Base-by-base conservation (phyloP, 148 eudicot species). In the Euryodendron excelsum region DNA sequence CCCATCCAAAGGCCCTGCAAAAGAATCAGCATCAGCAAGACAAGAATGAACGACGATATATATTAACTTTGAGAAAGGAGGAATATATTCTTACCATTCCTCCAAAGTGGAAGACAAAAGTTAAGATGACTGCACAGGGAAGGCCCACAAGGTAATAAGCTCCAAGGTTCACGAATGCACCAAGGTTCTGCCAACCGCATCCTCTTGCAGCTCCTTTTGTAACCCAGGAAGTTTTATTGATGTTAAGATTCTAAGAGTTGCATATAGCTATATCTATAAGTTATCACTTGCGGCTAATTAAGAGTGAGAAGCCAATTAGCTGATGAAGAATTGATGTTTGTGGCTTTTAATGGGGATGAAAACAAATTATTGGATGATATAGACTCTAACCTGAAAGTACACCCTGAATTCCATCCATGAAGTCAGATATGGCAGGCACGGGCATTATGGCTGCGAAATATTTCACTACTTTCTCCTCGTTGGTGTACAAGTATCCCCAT, bases 381-480 rank as follows among this genome's bases (percentile, higher is more conserved):
- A 39, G 44, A 36, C 15, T 53, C 63, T 74, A 53, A 82, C 85
- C 85, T 60, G 85, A 82, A 2, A 82, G 78, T 20, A 74, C 78
- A 21, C 74, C 80, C 28, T 79, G 82, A 11, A 83, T 75, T 61
- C 85, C 85, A 70, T 83, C 85, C 77, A 79, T 75, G 74, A 83
- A 67, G 31, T 79, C 75, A 13, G 82, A 83, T 36, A 75, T 30
- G 34, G 76, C 85, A 17, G 79, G 82, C 25, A 83, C 80, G 8
- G 80, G 79, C 75, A 83, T 79, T n/a, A 83, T 45, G 1, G 72
- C 47, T 27, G 85, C 76, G 3, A 79, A 17, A 15, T 41, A 83
- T 55, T 69, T 83, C 21, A 83, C 80, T 27, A 83, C 77, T 75
- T 79, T 77, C 25, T 25, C 77, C 20, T 79, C 81, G 25, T 75